Evolutionary conservation across 352 stramenopile species (phyloP), one percentile per base, ranked within the genome.

Genomic region (Globisporangium alternatum): DNA sequence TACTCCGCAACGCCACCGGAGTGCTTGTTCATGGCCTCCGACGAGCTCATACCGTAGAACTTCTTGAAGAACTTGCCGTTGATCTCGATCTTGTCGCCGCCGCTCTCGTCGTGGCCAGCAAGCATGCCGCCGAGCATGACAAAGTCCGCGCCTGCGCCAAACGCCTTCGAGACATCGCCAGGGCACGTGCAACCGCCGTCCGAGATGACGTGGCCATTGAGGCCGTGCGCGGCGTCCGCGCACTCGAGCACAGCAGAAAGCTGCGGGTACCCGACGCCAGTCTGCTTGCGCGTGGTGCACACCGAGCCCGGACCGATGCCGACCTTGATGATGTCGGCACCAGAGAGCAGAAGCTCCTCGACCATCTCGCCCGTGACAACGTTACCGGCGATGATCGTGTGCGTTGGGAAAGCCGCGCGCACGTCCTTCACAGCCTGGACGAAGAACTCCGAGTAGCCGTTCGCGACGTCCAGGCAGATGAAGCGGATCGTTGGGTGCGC

Each of bases 1-100:
- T 98, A 98, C 64, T 97, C 89, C 1, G 89, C 89, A 8, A 98
- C 91, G 21, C 91, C 90, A 3, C 92, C 92, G 35, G 74, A 77
- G 69, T 98, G 91, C 72, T 97, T 98, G 60, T 90, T 89, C 91
- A 98, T 98, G 59, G 92, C 92, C 33, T 92, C 88, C 1, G 86
- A 86, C 31, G 86, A 97, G 71, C 80, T 95, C 92, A 98, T 98
- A 62, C 92, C 92, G 73, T 98, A 98, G 67, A 98, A 98, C 60
- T 88, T 81, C 77, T 97, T 97, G 66, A 86, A 90, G 49, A 78
- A 30, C 52, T 88, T 85, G 44, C 87, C 86, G 35, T 72, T 78
- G 13, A 75, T 58, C 60, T 95, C 80, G 25, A 96, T 80, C 52
- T 91, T 86, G 3, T 95, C 80, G 13, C 91, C 91, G 15, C 90